Conservation (phyloP, 179 eudicot genomes). For the Pouteria campechiana region DNA sequence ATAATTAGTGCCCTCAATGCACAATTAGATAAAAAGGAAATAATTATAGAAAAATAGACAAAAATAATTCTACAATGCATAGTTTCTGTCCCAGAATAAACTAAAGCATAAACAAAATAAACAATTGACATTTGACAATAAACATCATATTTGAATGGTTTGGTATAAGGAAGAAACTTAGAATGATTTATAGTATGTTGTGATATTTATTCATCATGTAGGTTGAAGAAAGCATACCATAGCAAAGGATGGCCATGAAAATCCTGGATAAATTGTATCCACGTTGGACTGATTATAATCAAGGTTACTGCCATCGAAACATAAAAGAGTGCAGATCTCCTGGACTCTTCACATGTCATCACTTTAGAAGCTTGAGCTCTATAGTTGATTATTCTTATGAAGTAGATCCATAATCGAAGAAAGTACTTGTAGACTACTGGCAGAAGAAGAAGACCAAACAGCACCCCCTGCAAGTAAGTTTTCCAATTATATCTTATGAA, state of each 20-base stretch:
- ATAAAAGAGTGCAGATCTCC: slow-evolving; percentile 53
- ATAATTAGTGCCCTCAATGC: too few relatives aligned
- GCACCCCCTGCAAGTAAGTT: slow-evolving; percentile 54
- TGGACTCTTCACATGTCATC: slow-evolving; percentile 24
- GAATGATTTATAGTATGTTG: too few relatives aligned
- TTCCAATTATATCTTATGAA: too few relatives aligned
- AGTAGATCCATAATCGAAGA: slow-evolving; percentile 20
- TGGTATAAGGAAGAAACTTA: too few relatives aligned
- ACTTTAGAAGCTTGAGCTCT: too few relatives aligned
- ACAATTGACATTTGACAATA: too few relatives aligned
- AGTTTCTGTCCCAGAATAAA: too few relatives aligned
- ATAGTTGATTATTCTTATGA: slow-evolving; percentile 13
- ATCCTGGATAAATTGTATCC: slow-evolving; percentile 74
- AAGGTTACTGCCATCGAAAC: slow-evolving; percentile 33
- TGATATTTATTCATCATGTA: too few relatives aligned
- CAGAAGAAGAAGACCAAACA: slow-evolving; percentile 77
- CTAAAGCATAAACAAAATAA: too few relatives aligned
- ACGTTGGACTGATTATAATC: slow-evolving; percentile 43
- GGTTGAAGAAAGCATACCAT: too few relatives aligned
- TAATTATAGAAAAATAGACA: neutral
- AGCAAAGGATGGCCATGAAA: slow-evolving; percentile 67
- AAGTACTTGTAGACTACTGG: slow-evolving; percentile 41
- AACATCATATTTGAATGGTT: too few relatives aligned
- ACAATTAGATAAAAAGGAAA: neutral
- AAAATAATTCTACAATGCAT: too few relatives aligned